Conservation (phyloP, 2,329 filamentous ascomycete species). For the Lasiodiplodia sp. region DNA sequence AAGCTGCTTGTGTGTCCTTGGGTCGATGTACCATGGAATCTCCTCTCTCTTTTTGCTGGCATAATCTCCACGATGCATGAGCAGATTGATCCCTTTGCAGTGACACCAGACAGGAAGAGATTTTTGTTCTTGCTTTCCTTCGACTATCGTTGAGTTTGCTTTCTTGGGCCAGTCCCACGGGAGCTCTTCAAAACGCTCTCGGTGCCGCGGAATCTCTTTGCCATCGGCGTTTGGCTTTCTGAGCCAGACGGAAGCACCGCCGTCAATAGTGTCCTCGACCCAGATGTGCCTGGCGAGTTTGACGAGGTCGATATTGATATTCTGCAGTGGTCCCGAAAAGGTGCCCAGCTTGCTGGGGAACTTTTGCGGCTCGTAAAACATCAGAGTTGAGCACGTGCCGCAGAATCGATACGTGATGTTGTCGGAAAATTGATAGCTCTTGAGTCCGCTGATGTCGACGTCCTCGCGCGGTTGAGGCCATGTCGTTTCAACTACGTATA, state of each 20-base stretch:
- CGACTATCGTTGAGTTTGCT: slow-evolving; percentile 28
- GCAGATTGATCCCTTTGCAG: slow-evolving; percentile 56
- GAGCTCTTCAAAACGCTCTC: slow-evolving; percentile 38
- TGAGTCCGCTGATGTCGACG: slow-evolving; percentile 43
- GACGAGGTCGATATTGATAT: slow-evolving; percentile 41
- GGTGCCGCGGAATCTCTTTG: slow-evolving; percentile 37
- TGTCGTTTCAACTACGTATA: slow-evolving; percentile 47
- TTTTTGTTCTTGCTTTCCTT: slow-evolving; percentile 33
- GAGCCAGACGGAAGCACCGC: slow-evolving; percentile 60
- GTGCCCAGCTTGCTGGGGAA: slow-evolving; percentile 41
- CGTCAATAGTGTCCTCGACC: slow-evolving; percentile 61
- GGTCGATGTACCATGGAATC: slow-evolving; percentile 55
- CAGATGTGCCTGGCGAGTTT: slow-evolving; percentile 51
- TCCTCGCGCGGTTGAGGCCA: slow-evolving; percentile 50
- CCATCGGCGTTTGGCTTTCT: slow-evolving; percentile 45
- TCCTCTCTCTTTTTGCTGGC: slow-evolving; percentile 37
- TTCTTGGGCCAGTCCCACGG: slow-evolving; percentile 42
- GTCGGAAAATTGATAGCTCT: slow-evolving; percentile 48
- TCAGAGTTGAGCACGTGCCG: slow-evolving; percentile 51
- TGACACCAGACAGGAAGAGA: slow-evolving; percentile 53
- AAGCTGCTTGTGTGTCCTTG: slow-evolving; percentile 50
- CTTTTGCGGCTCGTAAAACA: slow-evolving; percentile 51
- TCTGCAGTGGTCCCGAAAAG: slow-evolving; percentile 50
- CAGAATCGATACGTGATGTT: slow-evolving; percentile 52
- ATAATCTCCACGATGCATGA: slow-evolving; percentile 47